phyloP scores from a whole-genome alignment of 2,329 filamentous ascomycete genomes.

The Cordyceps pruinosa region DNA sequence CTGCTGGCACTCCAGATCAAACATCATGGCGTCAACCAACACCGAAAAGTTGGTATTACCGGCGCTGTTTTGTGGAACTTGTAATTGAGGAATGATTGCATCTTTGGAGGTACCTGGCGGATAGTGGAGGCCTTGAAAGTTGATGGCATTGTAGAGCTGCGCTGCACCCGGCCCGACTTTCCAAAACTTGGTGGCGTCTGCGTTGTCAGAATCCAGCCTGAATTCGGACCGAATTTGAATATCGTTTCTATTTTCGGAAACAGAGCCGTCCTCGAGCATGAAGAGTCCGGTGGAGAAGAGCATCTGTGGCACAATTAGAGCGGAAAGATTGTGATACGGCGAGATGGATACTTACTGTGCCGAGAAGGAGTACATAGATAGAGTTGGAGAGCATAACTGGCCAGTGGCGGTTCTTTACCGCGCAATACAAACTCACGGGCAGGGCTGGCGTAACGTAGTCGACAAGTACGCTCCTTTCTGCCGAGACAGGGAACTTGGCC shows the following conservation, averaged over 20 bases:
- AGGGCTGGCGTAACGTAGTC: conserved; percentile 25
- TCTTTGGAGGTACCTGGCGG: conserved; percentile 12
- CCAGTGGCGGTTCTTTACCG: conserved; percentile 21
- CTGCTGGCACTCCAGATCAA: conserved; percentile 20
- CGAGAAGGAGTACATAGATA: conserved; percentile 22
- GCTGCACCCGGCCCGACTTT: conserved; percentile 10
- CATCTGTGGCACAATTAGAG: conserved; percentile 13
- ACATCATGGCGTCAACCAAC: conserved; percentile 17
- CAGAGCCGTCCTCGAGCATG: conserved; percentile 21
- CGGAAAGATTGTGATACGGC: not conserved
- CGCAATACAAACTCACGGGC: conserved; percentile 17
- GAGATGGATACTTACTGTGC: conserved; percentile 18
- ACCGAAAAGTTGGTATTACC: conserved; percentile 10
- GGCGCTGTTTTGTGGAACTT: not conserved
- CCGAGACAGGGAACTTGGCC: conserved; percentile 13
- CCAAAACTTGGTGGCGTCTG: not conserved
- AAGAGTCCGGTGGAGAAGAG: conserved; percentile 26
- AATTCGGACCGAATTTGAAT: conserved; percentile 16
- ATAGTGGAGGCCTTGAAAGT: conserved; percentile 13
- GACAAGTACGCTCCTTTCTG: conserved; percentile 20
- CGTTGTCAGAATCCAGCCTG: not conserved
- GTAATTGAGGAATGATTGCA: conserved; percentile 9
- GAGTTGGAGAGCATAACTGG: conserved; percentile 19
- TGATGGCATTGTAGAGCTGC: conserved; percentile 14
- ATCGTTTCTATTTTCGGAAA: conserved; percentile 16